A percentile compares a stretch with the other conserved stretches of the same genome.
These are phyloP conservation scores for Larix kaempferi DNA, from an alignment of 75 land plant species.

Conservation along the genomic window DNA sequence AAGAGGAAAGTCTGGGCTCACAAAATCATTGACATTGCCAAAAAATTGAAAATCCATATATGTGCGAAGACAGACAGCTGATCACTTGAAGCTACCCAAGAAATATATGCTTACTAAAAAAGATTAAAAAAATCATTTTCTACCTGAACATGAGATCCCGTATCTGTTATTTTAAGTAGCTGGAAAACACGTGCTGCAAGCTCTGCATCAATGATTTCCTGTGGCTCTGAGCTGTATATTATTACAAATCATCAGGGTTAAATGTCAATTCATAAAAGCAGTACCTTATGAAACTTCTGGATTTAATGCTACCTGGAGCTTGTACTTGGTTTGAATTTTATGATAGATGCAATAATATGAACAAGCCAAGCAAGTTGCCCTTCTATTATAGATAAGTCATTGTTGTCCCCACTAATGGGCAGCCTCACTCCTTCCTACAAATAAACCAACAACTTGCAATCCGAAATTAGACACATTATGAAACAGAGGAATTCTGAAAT, in stretches of 20 bases:
- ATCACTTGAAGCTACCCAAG: not conserved
- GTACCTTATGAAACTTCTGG: not conserved
- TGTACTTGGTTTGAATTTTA: slow-evolving; percentile 71
- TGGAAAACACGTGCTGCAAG: slow-evolving; percentile 95
- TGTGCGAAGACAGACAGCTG: not conserved
- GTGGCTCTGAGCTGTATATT: slow-evolving; percentile 71
- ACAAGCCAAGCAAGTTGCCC: slow-evolving; percentile 95
- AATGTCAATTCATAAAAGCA: not conserved
- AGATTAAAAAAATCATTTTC: not conserved
- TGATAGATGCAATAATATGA: slow-evolving; percentile 91
- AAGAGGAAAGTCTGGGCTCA: not conserved
- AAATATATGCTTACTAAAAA: not conserved
- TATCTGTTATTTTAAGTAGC: slow-evolving; percentile 78
- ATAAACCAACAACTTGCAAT: not conserved
- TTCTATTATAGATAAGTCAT: slow-evolving; percentile 68
- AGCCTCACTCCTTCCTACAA: slow-evolving; percentile 67
- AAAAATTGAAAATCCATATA: not conserved
- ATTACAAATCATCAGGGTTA: not conserved
- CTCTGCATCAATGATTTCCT: slow-evolving; percentile 96
- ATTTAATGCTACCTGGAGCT: slow-evolving; percentile 48
- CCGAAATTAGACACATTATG: not conserved
- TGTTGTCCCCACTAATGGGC: slow-evolving; percentile 36
- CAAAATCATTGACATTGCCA: not conserved
- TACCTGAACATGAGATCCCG: slow-evolving; percentile 83
- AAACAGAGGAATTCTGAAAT: not conserved